These are phyloP conservation scores for Hypoxylon subgilvum DNA, from an alignment of 495 filamentous ascomycete genomes.

Conservation along the genomic window DNA sequence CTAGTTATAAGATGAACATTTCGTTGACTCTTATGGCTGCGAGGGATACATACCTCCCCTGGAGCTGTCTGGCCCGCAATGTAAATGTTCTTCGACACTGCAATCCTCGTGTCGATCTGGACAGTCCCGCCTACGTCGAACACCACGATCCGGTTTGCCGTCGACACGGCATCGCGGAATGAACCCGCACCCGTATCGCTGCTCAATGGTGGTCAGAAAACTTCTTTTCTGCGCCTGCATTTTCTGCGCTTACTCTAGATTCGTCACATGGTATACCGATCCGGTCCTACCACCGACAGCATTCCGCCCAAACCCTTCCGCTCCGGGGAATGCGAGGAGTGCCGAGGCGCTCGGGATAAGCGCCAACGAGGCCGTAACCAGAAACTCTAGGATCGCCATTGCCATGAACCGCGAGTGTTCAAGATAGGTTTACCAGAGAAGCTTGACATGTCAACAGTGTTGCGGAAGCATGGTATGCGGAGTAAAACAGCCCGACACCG, in stretches of 20 bases:
- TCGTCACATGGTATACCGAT: slow-evolving; percentile 48
- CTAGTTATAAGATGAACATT: slow-evolving; percentile 2
- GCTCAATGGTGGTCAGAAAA: neutral
- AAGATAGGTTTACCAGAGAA: neutral
- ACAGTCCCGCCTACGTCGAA: slow-evolving; percentile 51
- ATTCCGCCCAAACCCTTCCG: slow-evolving; percentile 49
- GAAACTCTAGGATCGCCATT: slow-evolving; percentile 25
- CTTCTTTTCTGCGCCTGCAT: neutral
- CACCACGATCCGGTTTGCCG: slow-evolving; percentile 45
- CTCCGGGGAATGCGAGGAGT: slow-evolving; percentile 47
- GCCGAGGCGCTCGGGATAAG: slow-evolving; percentile 23
- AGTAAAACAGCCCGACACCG: slow-evolving; percentile 13
- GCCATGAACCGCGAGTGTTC: neutral
- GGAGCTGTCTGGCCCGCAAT: slow-evolving; percentile 52
- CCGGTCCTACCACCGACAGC: slow-evolving; percentile 48
- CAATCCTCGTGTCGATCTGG: slow-evolving; percentile 40
- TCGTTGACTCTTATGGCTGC: too few species aligned
- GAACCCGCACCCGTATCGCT: slow-evolving; percentile 48
- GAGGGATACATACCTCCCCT: slow-evolving; percentile 18
- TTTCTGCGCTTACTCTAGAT: slow-evolving; percentile 36
- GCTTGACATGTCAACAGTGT: neutral
- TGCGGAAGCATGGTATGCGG: neutral
- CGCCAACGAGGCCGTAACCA: slow-evolving; percentile 6
- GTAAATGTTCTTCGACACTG: slow-evolving; percentile 45
- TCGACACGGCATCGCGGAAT: slow-evolving; percentile 49